A percentile compares a stretch with the other conserved stretches of the same genome.
Evolutionary conservation across 768 basidiomycete species (phyloP).

Genomic region (Candolleomyces eurysporus): DNA sequence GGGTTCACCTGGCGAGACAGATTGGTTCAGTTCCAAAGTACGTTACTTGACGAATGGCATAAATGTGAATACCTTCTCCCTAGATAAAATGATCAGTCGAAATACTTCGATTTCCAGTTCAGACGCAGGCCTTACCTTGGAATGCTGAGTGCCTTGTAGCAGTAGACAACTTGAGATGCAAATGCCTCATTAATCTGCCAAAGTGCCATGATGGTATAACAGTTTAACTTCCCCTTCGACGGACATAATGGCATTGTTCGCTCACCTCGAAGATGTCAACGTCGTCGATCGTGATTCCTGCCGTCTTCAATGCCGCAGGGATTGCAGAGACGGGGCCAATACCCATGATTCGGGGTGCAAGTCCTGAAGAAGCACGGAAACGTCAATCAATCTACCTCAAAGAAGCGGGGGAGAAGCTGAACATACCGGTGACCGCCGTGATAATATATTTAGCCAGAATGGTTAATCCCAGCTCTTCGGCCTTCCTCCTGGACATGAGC

Average conservation of each 20-base stretch:
- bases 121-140: constrained; percentile 30
- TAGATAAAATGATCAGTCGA: constrained; percentile 14
- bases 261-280: constrained; percentile 79
- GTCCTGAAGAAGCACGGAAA: constrained; percentile 36
- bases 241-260: background rate
- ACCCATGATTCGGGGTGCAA: constrained; percentile 84
- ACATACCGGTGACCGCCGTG: constrained; percentile 62
- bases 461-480: constrained; percentile 67
- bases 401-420: background rate
- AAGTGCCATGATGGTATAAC: background rate
- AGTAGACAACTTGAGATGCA: constrained; percentile 79
- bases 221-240: background rate
- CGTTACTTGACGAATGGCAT: background rate
- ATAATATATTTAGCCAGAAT: constrained; percentile 79
- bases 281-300: constrained; percentile 64
- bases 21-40: background rate
- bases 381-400: background rate
- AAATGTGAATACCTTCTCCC: constrained; percentile 32
- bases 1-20: constrained; percentile 62
- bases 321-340: constrained; percentile 86
- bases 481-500: constrained; percentile 78
- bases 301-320: constrained; percentile 65
- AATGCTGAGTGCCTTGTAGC: constrained; percentile 62
- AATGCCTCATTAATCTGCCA: constrained; percentile 88
- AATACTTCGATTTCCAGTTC: background rate